Base-by-base conservation (phyloP, 257 asterid species). In the Gardenia jasminoides region DNA sequence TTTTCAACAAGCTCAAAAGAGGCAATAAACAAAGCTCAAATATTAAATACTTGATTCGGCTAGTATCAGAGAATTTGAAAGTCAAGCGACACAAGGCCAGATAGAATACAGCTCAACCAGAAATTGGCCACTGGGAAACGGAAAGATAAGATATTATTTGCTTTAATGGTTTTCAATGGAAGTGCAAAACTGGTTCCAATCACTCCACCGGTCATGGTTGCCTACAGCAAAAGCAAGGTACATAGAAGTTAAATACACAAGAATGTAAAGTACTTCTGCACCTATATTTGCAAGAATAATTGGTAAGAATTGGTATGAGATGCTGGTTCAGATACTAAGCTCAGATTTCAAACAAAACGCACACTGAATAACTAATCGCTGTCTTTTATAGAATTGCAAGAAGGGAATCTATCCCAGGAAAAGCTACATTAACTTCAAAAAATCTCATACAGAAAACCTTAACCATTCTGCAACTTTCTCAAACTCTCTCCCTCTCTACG, bases 401-500 rank as follows among this genome's bases (percentile, higher is more conserved):
- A 56, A 68, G 72, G 62, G 59, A 52, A 48, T 28, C 17, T 10
- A 76, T 31, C 56, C 59, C 67, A 46, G 68, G 11, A 76, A 80
- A 56, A 54, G 56, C 76, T 62, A 62, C 83, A 75, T 75, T n/a
- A 28, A 75, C 44, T 70, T 83, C 56, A 54, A 80, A 79, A 39
- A 64, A 44, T 67, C 72, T 61, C 75, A 77, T 41, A 77, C 80
- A 84, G 36, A 84, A 74, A 77, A 65, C 67, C 73, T 41, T 74
- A 82, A 48, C 69, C 76, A 44, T 62, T 81, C 67, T 83, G 77
- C 30, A 74, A 73, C 58, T 58, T 56, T 75, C 82, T 77, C 78
- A 74, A 65, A 75, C 26, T 67, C 20, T 64, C 12, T 56, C 64
- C n/a, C n/a, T 78, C 81, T 67, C 39, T 71, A 17, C 3, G 20